phyloP scores from a whole-genome alignment of 1,284 basidiomycete genomes.

The Ganoderma multipileum region DNA sequence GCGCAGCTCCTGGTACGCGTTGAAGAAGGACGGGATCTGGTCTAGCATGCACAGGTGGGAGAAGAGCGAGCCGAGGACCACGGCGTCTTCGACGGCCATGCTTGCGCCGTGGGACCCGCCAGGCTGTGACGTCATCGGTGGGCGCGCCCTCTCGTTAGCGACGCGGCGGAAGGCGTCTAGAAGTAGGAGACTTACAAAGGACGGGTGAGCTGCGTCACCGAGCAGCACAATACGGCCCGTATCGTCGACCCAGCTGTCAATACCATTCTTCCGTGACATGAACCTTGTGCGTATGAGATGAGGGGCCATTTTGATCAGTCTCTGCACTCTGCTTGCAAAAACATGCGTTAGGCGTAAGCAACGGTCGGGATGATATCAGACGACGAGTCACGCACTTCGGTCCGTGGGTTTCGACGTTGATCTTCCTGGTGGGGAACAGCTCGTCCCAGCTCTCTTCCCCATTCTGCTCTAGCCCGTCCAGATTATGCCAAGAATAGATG shows the following conservation, averaged over 20 bases:
- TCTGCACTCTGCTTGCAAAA: conserved; percentile 47
- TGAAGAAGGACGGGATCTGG: conserved; percentile 50
- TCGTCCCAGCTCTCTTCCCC: conserved; percentile 35
- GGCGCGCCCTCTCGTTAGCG: not conserved
- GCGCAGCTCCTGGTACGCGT: conserved; percentile 54
- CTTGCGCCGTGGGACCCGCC: conserved; percentile 48
- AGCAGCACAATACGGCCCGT: conserved; percentile 51
- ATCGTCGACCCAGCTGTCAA: conserved; percentile 64
- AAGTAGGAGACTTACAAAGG: conserved; percentile 43
- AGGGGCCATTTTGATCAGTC: conserved; percentile 50
- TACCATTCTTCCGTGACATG: conserved; percentile 42
- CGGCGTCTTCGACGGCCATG: conserved; percentile 52
- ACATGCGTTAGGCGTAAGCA: not conserved
- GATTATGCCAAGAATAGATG: conserved; percentile 30
- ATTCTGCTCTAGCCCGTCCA: conserved; percentile 24
- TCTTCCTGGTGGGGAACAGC: conserved; percentile 24
- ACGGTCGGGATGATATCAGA: too few relatives aligned
- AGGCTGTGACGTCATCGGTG: conserved; percentile 29
- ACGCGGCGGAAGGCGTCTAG: not conserved
- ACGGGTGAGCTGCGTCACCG: conserved; percentile 57
- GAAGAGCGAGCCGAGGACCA: conserved; percentile 55
- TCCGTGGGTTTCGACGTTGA: conserved; percentile 25
- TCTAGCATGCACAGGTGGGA: conserved; percentile 46
- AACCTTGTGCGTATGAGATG: conserved; percentile 37
- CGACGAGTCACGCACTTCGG: conserved; percentile 21